Conservation (phyloP, 139 green algal species). For the Chlamydomonas sp. region DNA sequence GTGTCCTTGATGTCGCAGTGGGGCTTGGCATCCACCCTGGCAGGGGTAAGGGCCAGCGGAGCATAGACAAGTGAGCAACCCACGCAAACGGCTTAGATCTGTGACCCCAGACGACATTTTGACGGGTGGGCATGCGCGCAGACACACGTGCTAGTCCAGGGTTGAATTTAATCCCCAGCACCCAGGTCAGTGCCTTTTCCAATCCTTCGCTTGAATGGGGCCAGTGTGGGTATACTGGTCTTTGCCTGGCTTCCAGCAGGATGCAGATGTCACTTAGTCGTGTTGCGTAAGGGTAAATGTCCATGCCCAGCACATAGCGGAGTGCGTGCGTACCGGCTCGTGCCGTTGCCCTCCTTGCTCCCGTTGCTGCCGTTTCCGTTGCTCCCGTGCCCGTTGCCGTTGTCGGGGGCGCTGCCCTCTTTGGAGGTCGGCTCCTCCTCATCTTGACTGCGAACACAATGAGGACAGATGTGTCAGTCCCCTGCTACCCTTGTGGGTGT, state of each 20-base stretch:
- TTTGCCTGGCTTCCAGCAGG: too few relatives aligned
- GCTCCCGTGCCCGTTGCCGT: slow-evolving; percentile 46
- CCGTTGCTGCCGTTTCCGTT: slow-evolving; percentile 53
- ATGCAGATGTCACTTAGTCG: too few relatives aligned
- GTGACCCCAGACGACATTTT: too few relatives aligned
- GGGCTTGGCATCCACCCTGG: slow-evolving; percentile 36
- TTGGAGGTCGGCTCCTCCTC: slow-evolving; percentile 69
- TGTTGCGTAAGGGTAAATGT: too few relatives aligned
- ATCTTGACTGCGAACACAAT: slow-evolving; percentile 45
- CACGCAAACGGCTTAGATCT: not conserved
- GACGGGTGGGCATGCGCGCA: too few relatives aligned
- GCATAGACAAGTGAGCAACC: not conserved
- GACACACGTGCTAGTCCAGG: too few relatives aligned
- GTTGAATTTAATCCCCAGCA: too few relatives aligned
- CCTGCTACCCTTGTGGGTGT: too few relatives aligned
- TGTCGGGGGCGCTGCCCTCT: slow-evolving; percentile 66
- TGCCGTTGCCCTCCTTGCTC: slow-evolving; percentile 54
- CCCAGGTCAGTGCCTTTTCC: too few relatives aligned
- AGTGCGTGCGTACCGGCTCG: slow-evolving; percentile 39
- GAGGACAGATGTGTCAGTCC: not conserved
- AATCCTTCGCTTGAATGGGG: too few relatives aligned
- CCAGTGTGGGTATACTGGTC: too few relatives aligned
- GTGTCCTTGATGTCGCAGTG: slow-evolving; percentile 37
- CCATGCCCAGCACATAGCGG: too few relatives aligned
- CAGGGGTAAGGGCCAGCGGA: not conserved